Conservation (phyloP, 352 stramenopile species). For the Phytophthora ohioensis region DNA sequence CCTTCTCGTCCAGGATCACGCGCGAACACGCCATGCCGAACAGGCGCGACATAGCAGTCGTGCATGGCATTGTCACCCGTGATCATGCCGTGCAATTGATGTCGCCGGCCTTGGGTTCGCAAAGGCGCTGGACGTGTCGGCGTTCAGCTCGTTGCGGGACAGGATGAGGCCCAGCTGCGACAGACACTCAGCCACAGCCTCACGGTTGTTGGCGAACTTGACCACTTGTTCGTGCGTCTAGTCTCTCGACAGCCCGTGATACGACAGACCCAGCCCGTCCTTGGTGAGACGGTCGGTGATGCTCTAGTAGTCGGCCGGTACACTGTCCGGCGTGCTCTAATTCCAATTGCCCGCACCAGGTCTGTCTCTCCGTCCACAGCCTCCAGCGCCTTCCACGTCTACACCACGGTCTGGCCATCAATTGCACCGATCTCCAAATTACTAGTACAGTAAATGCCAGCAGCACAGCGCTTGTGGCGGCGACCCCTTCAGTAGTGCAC, state of each 20-base stretch:
- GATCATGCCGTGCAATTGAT: conserved; percentile 73
- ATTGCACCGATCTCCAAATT: no score
- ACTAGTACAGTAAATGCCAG: no score
- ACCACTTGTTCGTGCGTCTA: conserved; percentile 47
- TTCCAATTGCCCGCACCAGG: no score
- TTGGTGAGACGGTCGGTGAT: conserved; percentile 45
- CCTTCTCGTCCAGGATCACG: conserved; percentile 50
- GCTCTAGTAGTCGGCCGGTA: conserved; percentile 68
- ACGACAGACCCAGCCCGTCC: conserved; percentile 72
- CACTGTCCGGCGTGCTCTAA: conserved; percentile 32
- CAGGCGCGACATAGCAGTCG: conserved; percentile 56
- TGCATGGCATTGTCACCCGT: conserved; percentile 79
- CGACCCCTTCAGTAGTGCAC: no score
- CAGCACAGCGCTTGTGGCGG: no score
- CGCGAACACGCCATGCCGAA: conserved; percentile 53
- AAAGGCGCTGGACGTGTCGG: conserved; percentile 69
- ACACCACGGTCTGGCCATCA: no score
- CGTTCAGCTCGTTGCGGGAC: conserved; percentile 87
- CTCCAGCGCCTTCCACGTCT: no score
- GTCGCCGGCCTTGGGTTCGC: conserved; percentile 59
- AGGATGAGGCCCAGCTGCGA: conserved; percentile 77
- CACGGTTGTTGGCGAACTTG: conserved; percentile 44
- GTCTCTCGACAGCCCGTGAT: conserved; percentile 38
- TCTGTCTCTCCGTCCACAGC: no score
- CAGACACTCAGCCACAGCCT: conserved; percentile 76